Evolutionary conservation across 1,284 basidiomycete genomes (phyloP).

Genomic region (Hortiboletus rubellus): DNA sequence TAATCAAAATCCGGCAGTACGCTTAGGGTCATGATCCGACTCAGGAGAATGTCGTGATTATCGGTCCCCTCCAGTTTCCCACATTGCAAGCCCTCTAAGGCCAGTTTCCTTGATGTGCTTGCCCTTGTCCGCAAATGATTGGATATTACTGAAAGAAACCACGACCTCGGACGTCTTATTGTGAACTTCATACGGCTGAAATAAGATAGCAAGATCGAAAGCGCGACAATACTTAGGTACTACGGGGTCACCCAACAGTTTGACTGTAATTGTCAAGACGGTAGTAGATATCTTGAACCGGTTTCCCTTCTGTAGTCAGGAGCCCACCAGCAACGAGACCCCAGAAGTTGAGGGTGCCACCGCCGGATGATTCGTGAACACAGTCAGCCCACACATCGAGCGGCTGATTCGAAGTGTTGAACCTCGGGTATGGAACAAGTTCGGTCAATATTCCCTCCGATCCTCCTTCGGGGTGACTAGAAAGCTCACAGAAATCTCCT

Average conservation of each 20-base stretch:
- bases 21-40: conserved; percentile 38
- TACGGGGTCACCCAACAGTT: conserved; percentile 40
- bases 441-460: background rate
- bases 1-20: conserved; percentile 37
- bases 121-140: conserved; percentile 59
- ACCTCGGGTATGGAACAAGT: conserved; percentile 40
- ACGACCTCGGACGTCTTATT: conserved; percentile 39
- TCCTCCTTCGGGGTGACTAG: too few relatives aligned
- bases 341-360: conserved; percentile 41
- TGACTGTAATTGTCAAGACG: conserved; percentile 48
- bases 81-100: conserved; percentile 56
- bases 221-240: background rate
- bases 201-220: background rate
- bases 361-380: conserved; percentile 33
- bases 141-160: conserved; percentile 39
- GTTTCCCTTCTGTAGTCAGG: conserved; percentile 39
- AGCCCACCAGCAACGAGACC: conserved; percentile 43
- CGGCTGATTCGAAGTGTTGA: conserved; percentile 39
- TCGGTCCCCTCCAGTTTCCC: conserved; percentile 57
- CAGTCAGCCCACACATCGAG: conserved; percentile 46
- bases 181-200: conserved; percentile 47
- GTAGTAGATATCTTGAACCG: conserved; percentile 41
- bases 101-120: conserved; percentile 46
- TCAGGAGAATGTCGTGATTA: conserved; percentile 45
- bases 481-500: too few relatives aligned